Percentiles rank a stretch among this genome's conserved stretches.
These are phyloP conservation scores for Arthrobotrys pseudoclavata DNA, from an alignment of 2,329 filamentous ascomycete species.

Conservation along the genomic window DNA sequence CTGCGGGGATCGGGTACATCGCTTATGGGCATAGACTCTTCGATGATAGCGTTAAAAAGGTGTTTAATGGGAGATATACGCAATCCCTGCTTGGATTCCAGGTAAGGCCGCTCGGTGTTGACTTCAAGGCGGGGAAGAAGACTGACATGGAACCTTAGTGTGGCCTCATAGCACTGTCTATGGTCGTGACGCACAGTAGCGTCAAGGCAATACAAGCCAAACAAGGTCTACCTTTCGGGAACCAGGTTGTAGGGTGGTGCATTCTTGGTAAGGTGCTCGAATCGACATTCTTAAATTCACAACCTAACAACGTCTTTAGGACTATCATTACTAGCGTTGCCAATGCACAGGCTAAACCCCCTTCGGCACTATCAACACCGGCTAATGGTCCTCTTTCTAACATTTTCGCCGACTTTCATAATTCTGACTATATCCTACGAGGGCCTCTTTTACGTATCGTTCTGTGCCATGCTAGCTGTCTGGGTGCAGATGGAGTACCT, in stretches of 20 bases:
- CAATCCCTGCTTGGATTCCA: slow-evolving; percentile 69
- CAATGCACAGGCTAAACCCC: slow-evolving; percentile 83
- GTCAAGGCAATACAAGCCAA: slow-evolving; percentile 87
- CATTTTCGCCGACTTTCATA: slow-evolving; percentile 92
- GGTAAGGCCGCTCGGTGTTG: slow-evolving; percentile 62
- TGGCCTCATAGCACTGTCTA: slow-evolving; percentile 71
- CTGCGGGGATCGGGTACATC: slow-evolving; percentile 23
- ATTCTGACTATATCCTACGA: slow-evolving; percentile 98
- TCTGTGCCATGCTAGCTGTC: slow-evolving; percentile 82
- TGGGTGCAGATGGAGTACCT: slow-evolving; percentile 95
- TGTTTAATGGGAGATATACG: slow-evolving; percentile 65
- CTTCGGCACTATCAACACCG: slow-evolving; percentile 92
- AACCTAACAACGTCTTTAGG: slow-evolving; percentile 68
- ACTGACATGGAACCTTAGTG: slow-evolving; percentile 26
- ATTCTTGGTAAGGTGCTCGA: slow-evolving; percentile 74
- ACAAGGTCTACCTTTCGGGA: slow-evolving; percentile 85
- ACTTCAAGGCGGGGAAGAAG: background rate
- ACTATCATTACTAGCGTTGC: slow-evolving; percentile 80
- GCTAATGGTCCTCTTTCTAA: slow-evolving; percentile 87
- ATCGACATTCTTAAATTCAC: background rate
- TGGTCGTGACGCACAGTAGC: slow-evolving; percentile 88
- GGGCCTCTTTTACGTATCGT: slow-evolving; percentile 93
- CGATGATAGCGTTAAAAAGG: background rate
- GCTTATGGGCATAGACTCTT: slow-evolving; percentile 34
- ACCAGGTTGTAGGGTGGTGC: slow-evolving; percentile 87